Base-by-base conservation (phyloP, 2,329 filamentous ascomycete genomes). In the Nectriaceae sp. region DNA sequence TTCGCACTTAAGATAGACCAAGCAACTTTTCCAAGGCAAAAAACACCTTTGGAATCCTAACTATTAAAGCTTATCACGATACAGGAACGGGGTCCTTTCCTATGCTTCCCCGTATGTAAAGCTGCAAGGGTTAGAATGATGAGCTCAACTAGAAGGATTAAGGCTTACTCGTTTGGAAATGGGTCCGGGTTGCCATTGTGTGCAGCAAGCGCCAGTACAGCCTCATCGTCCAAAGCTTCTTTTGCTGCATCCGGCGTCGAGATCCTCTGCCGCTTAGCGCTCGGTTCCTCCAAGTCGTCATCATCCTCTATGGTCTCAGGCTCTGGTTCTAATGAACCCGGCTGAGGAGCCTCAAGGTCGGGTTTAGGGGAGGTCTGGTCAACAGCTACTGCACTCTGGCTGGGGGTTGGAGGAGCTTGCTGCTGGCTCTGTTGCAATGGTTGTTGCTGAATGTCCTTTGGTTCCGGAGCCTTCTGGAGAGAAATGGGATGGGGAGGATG, bases 171-270 rank as follows among this genome's bases (percentile, higher is more conserved):
- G 22, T 70, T 54, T 26, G 63, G 57, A 53, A 75, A 78, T 6
- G 66, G 61, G 37, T 75, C 71, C 4, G 69, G 60, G 3, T 63
- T 50, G 3, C 65, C 62, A 56, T 70, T 74, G 48, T 77, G 73
- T 3, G 69, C 73, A 16, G 75, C 72, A 36, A 80, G 59, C 6
- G 73, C 75, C 51, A 80, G 53, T 11, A 80, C 72, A 4, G 75
- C 75, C 47, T 77, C 75, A 48, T 79, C 76, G 21, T 77, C 74
- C 13, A 77, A 58, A 1, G 65, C 60, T 15, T 70, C 67, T 13
- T 70, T 66, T 11, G 61, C 54, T n/a, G 62, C 42, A 15, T 64
- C 60, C 3, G 61, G 51, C 2, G 59, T 59, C 22, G 43, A 67
- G 4, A 77, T 52, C 24, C 71, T 67, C 33, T 61, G 70, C 10